Conservation (phyloP, 2,329 filamentous ascomycete genomes). For the Fusarium avenaceum region DNA sequence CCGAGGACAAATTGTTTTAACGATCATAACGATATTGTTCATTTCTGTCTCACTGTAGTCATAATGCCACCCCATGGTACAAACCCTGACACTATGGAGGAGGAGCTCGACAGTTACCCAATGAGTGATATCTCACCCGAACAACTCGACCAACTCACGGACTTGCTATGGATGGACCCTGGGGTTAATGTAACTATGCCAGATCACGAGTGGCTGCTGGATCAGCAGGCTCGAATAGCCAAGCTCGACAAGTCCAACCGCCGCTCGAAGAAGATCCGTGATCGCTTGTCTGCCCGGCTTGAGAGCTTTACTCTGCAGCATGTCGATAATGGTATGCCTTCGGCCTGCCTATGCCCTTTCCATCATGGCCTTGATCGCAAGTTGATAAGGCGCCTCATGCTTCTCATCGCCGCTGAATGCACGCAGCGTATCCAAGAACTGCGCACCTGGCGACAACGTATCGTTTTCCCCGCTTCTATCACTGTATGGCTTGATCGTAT, state of each 20-base stretch:
- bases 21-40: constrained; percentile 2
- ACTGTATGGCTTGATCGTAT: constrained; percentile 48
- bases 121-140: constrained; percentile 38
- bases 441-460: constrained; percentile 43
- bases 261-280: constrained; percentile 49
- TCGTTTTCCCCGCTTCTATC: constrained; percentile 19
- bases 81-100: neutral
- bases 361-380: constrained; percentile 59
- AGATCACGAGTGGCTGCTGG: constrained; percentile 54
- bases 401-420: constrained; percentile 59
- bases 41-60: constrained; percentile 16
- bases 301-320: constrained; percentile 23
- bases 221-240: constrained; percentile 50
- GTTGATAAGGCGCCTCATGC: constrained; percentile 60
- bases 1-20: constrained; percentile 2
- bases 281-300: constrained; percentile 53
- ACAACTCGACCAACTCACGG: constrained; percentile 53
- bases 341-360: constrained; percentile 57
- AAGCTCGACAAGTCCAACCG: constrained; percentile 46
- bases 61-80: constrained; percentile 22
- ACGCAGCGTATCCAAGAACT: constrained; percentile 52
- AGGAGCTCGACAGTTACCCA: constrained; percentile 1
- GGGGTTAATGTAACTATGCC: constrained; percentile 43
- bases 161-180: constrained; percentile 55
- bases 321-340: constrained; percentile 40